Evolutionary conservation across 2,329 filamentous ascomycete species (phyloP).

Genomic region (Onygena corvina): DNA sequence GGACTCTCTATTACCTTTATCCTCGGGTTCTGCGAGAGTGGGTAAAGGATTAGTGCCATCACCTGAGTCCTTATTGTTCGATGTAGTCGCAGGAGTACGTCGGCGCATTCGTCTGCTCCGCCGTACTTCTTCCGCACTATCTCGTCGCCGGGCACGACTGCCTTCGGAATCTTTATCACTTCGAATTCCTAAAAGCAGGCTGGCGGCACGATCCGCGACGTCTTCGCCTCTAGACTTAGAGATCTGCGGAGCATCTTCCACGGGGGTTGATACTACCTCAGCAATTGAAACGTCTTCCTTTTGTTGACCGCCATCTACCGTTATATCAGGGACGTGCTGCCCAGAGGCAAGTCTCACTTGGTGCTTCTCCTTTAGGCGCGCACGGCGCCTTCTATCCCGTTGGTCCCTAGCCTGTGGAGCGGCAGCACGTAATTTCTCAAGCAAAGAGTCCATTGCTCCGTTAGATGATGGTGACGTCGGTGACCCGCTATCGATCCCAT

Average conservation of each 20-base stretch:
- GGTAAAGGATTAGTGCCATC: neutral
- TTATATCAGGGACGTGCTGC: conserved; percentile 66
- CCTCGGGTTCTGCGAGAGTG: conserved; percentile 6
- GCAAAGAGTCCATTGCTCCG: conserved; percentile 87
- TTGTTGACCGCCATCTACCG: conserved; percentile 48
- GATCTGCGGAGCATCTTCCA: conserved; percentile 25
- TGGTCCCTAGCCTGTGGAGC: conserved; percentile 83
- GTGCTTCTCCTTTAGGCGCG: conserved; percentile 78
- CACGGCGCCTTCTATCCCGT: conserved; percentile 73
- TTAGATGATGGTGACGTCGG: conserved; percentile 59
- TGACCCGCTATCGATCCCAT: conserved; percentile 37
- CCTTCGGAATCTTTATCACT: conserved; percentile 47
- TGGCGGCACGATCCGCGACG: conserved; percentile 72
- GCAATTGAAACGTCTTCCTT: conserved; percentile 34
- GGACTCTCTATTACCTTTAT: neutral
- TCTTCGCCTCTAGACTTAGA: conserved; percentile 48
- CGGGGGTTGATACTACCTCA: conserved; percentile 26
- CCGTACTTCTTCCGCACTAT: conserved; percentile 70
- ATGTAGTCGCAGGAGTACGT: conserved; percentile 40
- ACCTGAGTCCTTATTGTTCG: conserved; percentile 25
- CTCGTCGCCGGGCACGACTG: conserved; percentile 50
- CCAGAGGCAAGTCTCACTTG: conserved; percentile 82
- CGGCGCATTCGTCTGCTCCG: conserved; percentile 54
- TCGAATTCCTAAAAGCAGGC: conserved; percentile 71
- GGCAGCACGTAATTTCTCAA: conserved; percentile 88